A percentile compares a stretch with the other conserved stretches of the same genome.
These are phyloP conservation scores for Neofusicoccum parvum DNA, from an alignment of 2,329 filamentous ascomycete species.

Conservation along the genomic window DNA sequence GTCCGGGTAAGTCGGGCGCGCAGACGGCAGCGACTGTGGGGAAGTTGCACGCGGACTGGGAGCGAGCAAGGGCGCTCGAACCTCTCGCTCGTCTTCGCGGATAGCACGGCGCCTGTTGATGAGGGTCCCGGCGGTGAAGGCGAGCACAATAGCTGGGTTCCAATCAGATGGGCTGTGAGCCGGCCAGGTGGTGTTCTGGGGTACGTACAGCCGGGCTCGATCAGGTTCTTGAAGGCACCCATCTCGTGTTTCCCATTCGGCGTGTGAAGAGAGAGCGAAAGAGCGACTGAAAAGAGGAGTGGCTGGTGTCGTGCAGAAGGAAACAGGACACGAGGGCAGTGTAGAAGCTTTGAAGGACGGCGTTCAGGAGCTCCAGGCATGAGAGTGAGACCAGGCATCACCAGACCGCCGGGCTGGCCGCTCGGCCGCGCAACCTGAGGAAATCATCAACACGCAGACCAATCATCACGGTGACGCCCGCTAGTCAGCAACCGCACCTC, in stretches of 20 bases:
- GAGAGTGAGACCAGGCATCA: background rate
- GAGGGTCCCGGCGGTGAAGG: slow-evolving; percentile 25
- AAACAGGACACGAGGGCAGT: background rate
- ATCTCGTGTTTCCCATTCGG: background rate
- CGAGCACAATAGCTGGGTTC: slow-evolving; percentile 21
- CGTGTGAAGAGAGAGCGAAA: background rate
- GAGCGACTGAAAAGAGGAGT: background rate
- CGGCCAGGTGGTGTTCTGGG: background rate
- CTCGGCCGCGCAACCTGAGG: background rate
- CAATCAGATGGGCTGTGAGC: background rate
- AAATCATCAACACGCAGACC: too few species aligned
- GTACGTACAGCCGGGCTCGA: slow-evolving; percentile 20
- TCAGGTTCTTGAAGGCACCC: slow-evolving; percentile 19
- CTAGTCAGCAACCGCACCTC: background rate
- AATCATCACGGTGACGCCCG: background rate
- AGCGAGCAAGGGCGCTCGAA: slow-evolving; percentile 12
- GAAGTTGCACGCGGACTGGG: background rate
- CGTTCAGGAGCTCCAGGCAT: too few species aligned
- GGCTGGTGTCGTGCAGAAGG: background rate
- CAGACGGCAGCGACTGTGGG: background rate
- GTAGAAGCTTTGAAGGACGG: too few species aligned
- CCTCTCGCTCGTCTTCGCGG: background rate
- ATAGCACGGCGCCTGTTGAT: slow-evolving; percentile 22
- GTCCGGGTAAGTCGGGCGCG: slow-evolving; percentile 10
- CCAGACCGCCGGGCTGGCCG: background rate